Evolutionary conservation across 768 basidiomycete genomes (phyloP), one percentile per base, ranked within the genome.

Genomic region (Termitomyces sp.): DNA sequence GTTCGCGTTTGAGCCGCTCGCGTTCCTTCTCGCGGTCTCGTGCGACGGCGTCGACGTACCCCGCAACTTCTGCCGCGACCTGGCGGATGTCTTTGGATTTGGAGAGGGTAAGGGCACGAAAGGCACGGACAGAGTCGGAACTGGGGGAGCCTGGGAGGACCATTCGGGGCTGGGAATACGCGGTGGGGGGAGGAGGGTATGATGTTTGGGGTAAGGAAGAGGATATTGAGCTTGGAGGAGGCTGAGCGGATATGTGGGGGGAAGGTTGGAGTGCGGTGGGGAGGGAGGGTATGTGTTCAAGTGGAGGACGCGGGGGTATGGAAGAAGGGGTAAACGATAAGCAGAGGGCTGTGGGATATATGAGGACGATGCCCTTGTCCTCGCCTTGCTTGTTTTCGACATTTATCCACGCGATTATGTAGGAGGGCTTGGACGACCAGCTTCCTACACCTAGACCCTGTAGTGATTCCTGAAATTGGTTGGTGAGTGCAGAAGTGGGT

Each of bases 361-460:
- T 84, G 53, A 89, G 76, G n/a, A 82, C 77, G 35, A 90, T 75
- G 0, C 91, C 91, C 66, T 91, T 92, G 65, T 91, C 89, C 70
- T 92, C 91, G 36, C 89, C 90, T 64, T 89, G 90, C 63, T 82
- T 86, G 67, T 90, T 90, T 71, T 91, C 84, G 20, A 92, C 87
- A 36, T 80, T 81, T 40, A 92, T 79, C 87, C 88, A 92, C 4
- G 83, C 89, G 56, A 92, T 85, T 49, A 91, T 72, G 69, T 85
- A 68, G 42, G 53, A 54, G 36, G 62, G 52, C 22, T 50, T 55
- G 44, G 57, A 39, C 6, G 59, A 20, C 52, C 50, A 46, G 48
- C 9, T 51, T 22, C 40, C 44, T 24, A 80, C 82, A 20, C 90
- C 91, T 12, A 87, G 77, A 2, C 91, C 90, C 13, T 74, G 64